Percentiles rank a stretch among this genome's conserved stretches.
Evolutionary conservation across 495 filamentous ascomycete species (phyloP).

Genomic region (Xylaria bambusicola): DNA sequence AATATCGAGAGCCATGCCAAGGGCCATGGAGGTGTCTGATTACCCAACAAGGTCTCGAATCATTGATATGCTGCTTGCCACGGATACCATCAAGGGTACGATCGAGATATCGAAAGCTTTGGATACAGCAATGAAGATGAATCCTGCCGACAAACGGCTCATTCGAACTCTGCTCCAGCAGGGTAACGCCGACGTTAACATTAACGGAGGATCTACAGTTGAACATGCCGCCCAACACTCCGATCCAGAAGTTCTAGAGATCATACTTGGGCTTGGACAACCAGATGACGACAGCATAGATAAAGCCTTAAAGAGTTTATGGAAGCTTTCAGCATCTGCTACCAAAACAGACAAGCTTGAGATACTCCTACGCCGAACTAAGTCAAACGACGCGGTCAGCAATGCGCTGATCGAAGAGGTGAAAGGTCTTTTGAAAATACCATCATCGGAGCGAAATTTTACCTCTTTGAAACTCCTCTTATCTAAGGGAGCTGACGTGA

Average conservation of each 20-base stretch:
- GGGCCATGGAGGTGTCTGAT: slow-evolving; percentile 40
- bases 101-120: slow-evolving; percentile 40
- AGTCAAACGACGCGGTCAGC: slow-evolving; percentile 35
- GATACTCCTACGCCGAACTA: slow-evolving; percentile 38
- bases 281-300: slow-evolving; percentile 36
- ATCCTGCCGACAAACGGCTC: slow-evolving; percentile 42
- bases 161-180: slow-evolving; percentile 41
- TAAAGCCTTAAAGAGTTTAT: slow-evolving; percentile 35
- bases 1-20: slow-evolving; percentile 35
- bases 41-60: slow-evolving; percentile 37
- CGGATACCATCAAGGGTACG: slow-evolving; percentile 38
- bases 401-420: slow-evolving; percentile 44
- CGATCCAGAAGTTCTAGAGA: slow-evolving; percentile 42
- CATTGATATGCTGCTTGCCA: slow-evolving; percentile 39
- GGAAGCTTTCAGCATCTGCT: slow-evolving; percentile 32
- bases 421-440: slow-evolving; percentile 34
- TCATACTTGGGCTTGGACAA: slow-evolving; percentile 43
- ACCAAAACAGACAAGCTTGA: slow-evolving; percentile 42
- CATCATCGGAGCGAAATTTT: slow-evolving; percentile 30
- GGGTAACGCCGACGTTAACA: slow-evolving; percentile 47
- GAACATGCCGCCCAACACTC: slow-evolving; percentile 37
- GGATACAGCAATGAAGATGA: slow-evolving; percentile 31
- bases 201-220: slow-evolving; percentile 37
- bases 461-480: slow-evolving; percentile 39
- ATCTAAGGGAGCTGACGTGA: slow-evolving; percentile 46